phyloP scores from a whole-genome alignment of 116 monocot genomes.

The Zostera marina region DNA sequence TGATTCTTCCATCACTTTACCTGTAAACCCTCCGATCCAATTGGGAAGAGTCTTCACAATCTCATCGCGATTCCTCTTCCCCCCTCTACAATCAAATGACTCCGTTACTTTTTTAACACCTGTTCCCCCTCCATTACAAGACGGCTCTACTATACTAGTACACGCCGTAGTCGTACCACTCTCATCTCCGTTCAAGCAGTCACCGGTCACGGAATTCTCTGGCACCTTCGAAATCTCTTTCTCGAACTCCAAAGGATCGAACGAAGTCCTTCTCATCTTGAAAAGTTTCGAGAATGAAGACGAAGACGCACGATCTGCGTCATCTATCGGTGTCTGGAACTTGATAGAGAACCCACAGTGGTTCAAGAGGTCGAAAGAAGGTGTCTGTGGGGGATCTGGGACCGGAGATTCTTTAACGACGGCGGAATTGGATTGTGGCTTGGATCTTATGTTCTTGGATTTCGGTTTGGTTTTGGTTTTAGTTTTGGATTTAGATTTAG shows the following conservation, averaged over 20 bases:
- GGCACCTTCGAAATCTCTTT: not conserved
- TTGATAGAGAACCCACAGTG: constrained; percentile 27
- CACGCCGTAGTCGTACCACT: not conserved
- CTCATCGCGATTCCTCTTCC: constrained; percentile 4
- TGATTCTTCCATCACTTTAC: constrained; percentile 8
- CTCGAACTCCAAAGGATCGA: constrained; percentile 25
- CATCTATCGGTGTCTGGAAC: constrained; percentile 10
- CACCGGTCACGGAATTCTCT: not conserved
- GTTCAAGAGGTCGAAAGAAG: constrained; percentile 18
- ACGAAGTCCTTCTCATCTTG: constrained; percentile 31
- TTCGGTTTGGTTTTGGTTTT: constrained; percentile 7
- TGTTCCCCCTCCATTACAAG: not conserved
- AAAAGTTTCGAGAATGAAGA: constrained; percentile 32
- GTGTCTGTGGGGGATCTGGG: constrained; percentile 11
- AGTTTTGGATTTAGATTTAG: constrained; percentile 6
- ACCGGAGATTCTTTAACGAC: not conserved
- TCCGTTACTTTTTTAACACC: too few relatives aligned
- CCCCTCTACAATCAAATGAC: not conserved
- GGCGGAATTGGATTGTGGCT: not conserved
- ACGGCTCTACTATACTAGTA: not conserved
- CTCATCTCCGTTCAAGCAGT: not conserved
- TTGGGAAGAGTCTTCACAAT: constrained; percentile 35
- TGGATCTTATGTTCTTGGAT: not conserved
- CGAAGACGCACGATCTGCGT: not conserved
- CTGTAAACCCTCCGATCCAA: constrained; percentile 19